These are phyloP conservation scores for Bruguiera parviflora DNA, from an alignment of 345 rosid genomes.

Conservation along the genomic window DNA sequence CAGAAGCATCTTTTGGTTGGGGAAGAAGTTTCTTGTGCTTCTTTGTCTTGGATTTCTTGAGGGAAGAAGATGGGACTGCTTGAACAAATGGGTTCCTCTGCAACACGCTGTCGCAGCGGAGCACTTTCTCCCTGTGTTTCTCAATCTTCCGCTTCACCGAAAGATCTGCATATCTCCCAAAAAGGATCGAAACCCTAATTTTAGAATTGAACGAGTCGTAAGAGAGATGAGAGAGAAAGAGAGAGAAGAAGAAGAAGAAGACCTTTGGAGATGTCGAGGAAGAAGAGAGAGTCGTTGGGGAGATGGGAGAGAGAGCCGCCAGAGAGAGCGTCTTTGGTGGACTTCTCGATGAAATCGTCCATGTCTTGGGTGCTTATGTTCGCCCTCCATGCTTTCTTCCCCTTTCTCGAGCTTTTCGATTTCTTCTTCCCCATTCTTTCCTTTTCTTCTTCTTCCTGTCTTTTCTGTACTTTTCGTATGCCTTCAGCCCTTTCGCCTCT, in stretches of 20 bases:
- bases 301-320: slow-evolving; percentile 73
- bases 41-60: slow-evolving; percentile 40
- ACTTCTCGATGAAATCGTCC: slow-evolving; percentile 63
- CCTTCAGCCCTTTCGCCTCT: no score
- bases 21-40: slow-evolving; percentile 16
- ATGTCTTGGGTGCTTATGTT: slow-evolving; percentile 84
- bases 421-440: slow-evolving; percentile 57
- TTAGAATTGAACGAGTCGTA: not conserved
- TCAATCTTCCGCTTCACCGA: slow-evolving; percentile 78
- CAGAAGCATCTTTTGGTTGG: slow-evolving; percentile 19
- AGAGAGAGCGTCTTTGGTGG: slow-evolving; percentile 79
- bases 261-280: slow-evolving; percentile 73
- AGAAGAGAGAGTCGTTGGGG: slow-evolving; percentile 67
- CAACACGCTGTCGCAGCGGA: slow-evolving; percentile 58
- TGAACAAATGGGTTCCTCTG: slow-evolving; percentile 75
- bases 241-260: not conserved
- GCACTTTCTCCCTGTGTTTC: slow-evolving; percentile 69
- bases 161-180: slow-evolving; percentile 39
- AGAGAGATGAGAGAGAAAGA: no score
- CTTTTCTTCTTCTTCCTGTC: not conserved
- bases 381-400: slow-evolving; percentile 95
- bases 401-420: slow-evolving; percentile 74
- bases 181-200: not conserved
- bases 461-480: no score
- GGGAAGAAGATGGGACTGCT: slow-evolving; percentile 58